phyloP scores from a whole-genome alignment of 1,284 basidiomycete species.

The Ceratobasidium sp. region DNA sequence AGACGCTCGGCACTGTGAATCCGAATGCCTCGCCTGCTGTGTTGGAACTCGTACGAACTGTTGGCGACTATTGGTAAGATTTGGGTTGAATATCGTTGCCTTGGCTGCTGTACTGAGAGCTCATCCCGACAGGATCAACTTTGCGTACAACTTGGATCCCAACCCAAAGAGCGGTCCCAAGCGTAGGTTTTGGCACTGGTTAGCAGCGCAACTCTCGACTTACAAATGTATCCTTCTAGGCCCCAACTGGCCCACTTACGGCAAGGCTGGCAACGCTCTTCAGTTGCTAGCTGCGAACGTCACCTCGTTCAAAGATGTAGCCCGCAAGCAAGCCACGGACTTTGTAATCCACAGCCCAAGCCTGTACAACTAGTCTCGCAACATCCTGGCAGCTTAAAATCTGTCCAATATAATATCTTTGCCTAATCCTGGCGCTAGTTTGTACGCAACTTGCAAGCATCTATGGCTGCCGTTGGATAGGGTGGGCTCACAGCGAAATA shows the following conservation, averaged over 20 bases:
- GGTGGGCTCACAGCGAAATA: too few species aligned
- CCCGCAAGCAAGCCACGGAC: slow-evolving; percentile 4
- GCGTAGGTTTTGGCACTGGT: neutral
- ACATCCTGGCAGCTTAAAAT: neutral
- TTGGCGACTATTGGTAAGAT: slow-evolving; percentile 34
- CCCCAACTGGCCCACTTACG: slow-evolving; percentile 20
- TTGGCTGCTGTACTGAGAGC: neutral
- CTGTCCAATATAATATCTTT: neutral
- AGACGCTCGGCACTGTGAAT: neutral
- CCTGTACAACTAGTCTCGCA: slow-evolving; percentile 13
- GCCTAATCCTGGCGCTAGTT: too few species aligned
- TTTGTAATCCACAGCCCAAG: slow-evolving; percentile 16
- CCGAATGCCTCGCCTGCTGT: slow-evolving; percentile 2
- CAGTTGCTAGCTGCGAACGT: slow-evolving; percentile 21
- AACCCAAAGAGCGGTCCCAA: neutral
- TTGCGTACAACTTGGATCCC: slow-evolving; percentile 34
- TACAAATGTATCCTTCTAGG: neutral
- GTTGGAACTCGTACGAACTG: slow-evolving; percentile 9
- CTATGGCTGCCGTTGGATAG: too few species aligned
- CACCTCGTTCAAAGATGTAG: slow-evolving; percentile 15
- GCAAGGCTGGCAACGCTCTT: neutral
- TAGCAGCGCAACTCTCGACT: neutral
- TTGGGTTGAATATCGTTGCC: neutral
- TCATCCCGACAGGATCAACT: slow-evolving; percentile 14
- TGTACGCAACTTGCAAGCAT: too few species aligned